Percentiles rank a stretch among this genome's conserved stretches.
Evolutionary conservation across 1,284 basidiomycete species (phyloP).

Genomic region (Apiotrichum brassicae): DNA sequence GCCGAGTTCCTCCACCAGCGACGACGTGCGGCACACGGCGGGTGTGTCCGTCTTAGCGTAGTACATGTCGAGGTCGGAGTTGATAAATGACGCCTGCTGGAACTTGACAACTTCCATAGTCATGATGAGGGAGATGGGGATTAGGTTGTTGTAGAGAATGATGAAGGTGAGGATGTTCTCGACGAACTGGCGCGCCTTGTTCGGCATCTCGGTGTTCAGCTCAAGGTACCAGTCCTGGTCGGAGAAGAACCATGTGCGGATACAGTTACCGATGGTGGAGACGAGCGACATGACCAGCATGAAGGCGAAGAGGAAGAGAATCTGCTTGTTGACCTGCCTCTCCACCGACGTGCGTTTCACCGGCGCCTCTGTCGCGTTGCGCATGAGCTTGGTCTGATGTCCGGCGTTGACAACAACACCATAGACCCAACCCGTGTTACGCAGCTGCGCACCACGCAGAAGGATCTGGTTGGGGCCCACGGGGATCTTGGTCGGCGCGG

Average conservation of each 20-base stretch:
- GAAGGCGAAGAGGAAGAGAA: slow-evolving; percentile 89
- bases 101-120: slow-evolving; percentile 99
- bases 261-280: slow-evolving; percentile 85
- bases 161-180: slow-evolving; percentile 98
- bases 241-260: slow-evolving; percentile 81
- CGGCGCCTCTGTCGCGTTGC: slow-evolving; percentile 83
- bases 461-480: slow-evolving; percentile 92
- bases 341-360: slow-evolving; percentile 97
- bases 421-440: slow-evolving; percentile 96
- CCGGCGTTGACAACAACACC: slow-evolving; percentile 92
- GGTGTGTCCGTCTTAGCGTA: slow-evolving; percentile 91
- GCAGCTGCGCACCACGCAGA: slow-evolving; percentile 86
- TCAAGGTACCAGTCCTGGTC: slow-evolving; percentile 74
- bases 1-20: slow-evolving; percentile 94
- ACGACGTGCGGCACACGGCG: slow-evolving; percentile 91
- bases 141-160: slow-evolving; percentile 98
- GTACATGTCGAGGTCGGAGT: slow-evolving; percentile 95
- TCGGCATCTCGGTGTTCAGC: slow-evolving; percentile 36
- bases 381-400: slow-evolving; percentile 97
- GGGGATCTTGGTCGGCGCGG: slow-evolving; percentile 64
- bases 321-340: slow-evolving; percentile 91
- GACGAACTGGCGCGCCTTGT: slow-evolving; percentile 64
- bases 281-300: slow-evolving; percentile 81
- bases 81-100: slow-evolving; percentile 94
- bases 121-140: slow-evolving; percentile 98